Evolutionary conservation across 2,329 filamentous ascomycete species (phyloP).

Genomic region (Aureobasidium sp.): DNA sequence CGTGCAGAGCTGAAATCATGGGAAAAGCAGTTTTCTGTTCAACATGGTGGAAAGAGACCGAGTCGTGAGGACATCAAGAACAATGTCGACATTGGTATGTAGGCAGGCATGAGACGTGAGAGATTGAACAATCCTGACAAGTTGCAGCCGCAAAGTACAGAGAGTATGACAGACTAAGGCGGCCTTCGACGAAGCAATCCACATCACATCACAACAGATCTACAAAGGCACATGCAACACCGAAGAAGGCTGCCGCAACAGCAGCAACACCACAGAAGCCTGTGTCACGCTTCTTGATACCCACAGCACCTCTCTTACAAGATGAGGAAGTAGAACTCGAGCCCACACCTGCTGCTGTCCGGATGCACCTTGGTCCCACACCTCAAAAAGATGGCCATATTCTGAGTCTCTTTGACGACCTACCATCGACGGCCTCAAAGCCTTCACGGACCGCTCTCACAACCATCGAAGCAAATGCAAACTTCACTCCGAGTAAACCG

Average conservation of each 20-base stretch:
- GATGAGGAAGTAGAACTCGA: conserved; percentile 32
- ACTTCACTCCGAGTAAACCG: conserved; percentile 35
- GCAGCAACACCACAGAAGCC: conserved; percentile 24
- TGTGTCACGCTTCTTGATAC: not conserved
- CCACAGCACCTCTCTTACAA: not conserved
- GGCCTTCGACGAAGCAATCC: conserved; percentile 7
- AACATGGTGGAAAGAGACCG: conserved; percentile 62
- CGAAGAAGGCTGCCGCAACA: not conserved
- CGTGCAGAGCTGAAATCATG: conserved; percentile 66
- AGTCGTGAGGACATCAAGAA: conserved; percentile 69
- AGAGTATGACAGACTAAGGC: conserved; percentile 60
- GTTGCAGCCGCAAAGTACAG: conserved; percentile 64
- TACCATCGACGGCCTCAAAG: conserved; percentile 48
- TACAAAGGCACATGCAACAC: conserved; percentile 15
- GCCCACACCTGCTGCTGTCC: conserved; percentile 28
- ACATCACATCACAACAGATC: conserved; percentile 1
- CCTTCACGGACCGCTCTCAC: conserved; percentile 28
- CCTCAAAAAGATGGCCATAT: conserved; percentile 73
- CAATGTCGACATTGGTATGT: conserved; percentile 61
- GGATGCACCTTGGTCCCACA: conserved; percentile 57
- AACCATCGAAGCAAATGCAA: conserved; percentile 28
- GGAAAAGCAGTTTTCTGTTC: conserved; percentile 60
- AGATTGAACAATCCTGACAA: not conserved
- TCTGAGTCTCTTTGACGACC: conserved; percentile 68
- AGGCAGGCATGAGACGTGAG: conserved; percentile 10